Conservation (phyloP, 352 stramenopile species). For the Pythium plurisporium region DNA sequence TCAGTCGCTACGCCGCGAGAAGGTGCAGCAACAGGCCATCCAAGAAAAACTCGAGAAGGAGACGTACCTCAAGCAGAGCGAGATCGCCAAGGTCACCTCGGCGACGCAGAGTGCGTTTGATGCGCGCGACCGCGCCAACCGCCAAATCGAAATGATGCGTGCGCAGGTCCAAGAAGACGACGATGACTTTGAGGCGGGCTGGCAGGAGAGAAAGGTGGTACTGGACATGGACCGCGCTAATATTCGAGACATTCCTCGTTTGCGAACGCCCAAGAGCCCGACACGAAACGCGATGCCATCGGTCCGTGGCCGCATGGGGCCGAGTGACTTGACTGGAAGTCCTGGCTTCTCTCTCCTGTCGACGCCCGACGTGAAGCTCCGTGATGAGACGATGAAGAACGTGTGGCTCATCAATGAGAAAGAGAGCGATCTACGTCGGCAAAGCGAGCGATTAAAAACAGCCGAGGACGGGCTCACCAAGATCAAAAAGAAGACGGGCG, state of each 20-base stretch:
- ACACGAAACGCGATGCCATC: conserved; percentile 25
- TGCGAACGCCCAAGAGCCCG: conserved; percentile 58
- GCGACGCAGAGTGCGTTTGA: conserved; percentile 81
- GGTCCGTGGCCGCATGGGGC: not conserved
- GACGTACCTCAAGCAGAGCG: conserved; percentile 76
- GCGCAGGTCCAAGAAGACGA: conserved; percentile 75
- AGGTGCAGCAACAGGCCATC: conserved; percentile 70
- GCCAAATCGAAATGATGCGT: conserved; percentile 72
- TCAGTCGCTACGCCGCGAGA: conserved; percentile 70
- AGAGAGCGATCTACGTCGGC: conserved; percentile 62
- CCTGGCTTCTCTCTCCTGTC: conserved; percentile 54
- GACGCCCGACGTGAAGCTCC: conserved; percentile 64
- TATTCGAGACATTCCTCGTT: conserved; percentile 68
- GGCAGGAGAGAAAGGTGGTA: conserved; percentile 74
- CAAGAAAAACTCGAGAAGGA: conserved; percentile 81
- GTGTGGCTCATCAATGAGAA: conserved; percentile 74
- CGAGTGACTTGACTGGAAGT: conserved; percentile 16
- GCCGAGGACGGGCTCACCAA: conserved; percentile 83
- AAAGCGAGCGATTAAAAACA: conserved; percentile 58
- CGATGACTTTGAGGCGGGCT: conserved; percentile 82
- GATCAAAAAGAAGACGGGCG: conserved; percentile 87
- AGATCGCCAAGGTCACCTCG: conserved; percentile 71
- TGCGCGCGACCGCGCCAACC: conserved; percentile 76
- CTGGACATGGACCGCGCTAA: conserved; percentile 81
- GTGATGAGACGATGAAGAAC: conserved; percentile 74